A percentile compares a stretch with the other conserved stretches of the same genome.
phyloP scores from a whole-genome alignment of 176 grass and related monocot species.

The Oryza coarctata region DNA sequence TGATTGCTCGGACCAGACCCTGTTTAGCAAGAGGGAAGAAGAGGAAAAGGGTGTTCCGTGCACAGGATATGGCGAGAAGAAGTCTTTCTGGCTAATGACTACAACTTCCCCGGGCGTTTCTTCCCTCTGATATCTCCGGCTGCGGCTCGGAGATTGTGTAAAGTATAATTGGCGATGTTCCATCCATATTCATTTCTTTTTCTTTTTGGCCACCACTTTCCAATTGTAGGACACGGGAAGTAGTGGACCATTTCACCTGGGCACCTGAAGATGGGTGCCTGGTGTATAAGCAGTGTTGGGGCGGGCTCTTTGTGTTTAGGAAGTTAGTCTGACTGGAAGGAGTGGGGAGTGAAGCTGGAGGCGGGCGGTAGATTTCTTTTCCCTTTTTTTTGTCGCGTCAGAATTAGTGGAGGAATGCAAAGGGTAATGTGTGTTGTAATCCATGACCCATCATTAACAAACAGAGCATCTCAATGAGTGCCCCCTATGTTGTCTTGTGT shows the following conservation, averaged over 20 bases:
- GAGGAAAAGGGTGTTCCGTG: slow-evolving; percentile 82
- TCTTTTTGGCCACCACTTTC: slow-evolving; percentile 40
- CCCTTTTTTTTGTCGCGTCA: background rate
- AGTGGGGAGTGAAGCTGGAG: background rate
- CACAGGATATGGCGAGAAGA: slow-evolving; percentile 91
- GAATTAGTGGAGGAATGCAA: slow-evolving; percentile 51
- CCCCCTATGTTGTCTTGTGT: background rate
- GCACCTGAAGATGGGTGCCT: slow-evolving; percentile 78
- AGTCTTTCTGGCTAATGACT: slow-evolving; percentile 68
- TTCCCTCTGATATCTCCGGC: slow-evolving; percentile 40
- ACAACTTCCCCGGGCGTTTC: slow-evolving; percentile 46
- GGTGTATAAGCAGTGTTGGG: slow-evolving; percentile 45
- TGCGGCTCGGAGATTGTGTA: slow-evolving; percentile 46
- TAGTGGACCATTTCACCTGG: slow-evolving; percentile 64
- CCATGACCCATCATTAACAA: slow-evolving; percentile 31
- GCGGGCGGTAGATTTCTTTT: slow-evolving; percentile 40
- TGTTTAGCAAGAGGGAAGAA: slow-evolving; percentile 94
- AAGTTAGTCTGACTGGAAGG: slow-evolving; percentile 54
- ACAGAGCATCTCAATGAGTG: slow-evolving; percentile 40
- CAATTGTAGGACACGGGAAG: slow-evolving; percentile 73
- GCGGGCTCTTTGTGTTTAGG: slow-evolving; percentile 45
- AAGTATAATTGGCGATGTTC: slow-evolving; percentile 48
- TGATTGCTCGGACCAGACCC: slow-evolving; percentile 96
- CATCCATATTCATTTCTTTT: slow-evolving; percentile 39
- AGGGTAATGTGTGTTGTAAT: slow-evolving; percentile 53